A percentile compares a stretch with the other conserved stretches of the same genome.
Conservation (phyloP, 768 basidiomycete genomes). For the Termitomyces eurrhizus region DNA sequence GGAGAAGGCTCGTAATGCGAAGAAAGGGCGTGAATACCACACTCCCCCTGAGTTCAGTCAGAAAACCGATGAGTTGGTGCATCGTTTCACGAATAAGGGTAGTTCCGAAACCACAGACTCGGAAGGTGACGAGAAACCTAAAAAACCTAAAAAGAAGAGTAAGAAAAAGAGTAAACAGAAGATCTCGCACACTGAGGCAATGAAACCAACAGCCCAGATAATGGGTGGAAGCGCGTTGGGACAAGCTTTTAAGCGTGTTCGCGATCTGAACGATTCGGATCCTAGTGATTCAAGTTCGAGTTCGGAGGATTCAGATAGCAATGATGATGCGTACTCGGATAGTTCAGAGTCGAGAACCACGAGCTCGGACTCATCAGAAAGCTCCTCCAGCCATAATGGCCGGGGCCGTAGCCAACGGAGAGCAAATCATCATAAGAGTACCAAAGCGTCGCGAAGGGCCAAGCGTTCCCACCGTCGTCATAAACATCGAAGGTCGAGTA, state of each 20-base stretch:
- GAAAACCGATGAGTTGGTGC: neutral
- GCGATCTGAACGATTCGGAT: neutral
- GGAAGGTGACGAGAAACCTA: neutral
- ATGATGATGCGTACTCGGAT: neutral
- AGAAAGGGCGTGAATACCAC: neutral
- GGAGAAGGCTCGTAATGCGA: neutral
- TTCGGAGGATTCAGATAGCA: neutral
- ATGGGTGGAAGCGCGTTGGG: neutral
- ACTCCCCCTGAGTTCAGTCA: neutral
- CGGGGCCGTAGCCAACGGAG: neutral
- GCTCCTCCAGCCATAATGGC: neutral
- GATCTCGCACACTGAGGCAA: no score
- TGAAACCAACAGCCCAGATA: neutral
- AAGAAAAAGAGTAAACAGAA: neutral
- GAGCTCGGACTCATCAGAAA: neutral
- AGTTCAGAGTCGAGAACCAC: neutral
- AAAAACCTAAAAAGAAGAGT: neutral
- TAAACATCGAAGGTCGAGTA: neutral
- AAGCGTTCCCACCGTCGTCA: neutral
- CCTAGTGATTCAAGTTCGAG: neutral
- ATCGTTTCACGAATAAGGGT: fast-evolving
- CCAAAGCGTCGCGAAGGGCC: neutral
- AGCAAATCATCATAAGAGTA: neutral
- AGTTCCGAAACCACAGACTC: fast-evolving
- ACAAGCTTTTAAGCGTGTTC: neutral